Conservation (phyloP, 805 yeast genomes). For the Wickerhamomyces silvicola region DNA sequence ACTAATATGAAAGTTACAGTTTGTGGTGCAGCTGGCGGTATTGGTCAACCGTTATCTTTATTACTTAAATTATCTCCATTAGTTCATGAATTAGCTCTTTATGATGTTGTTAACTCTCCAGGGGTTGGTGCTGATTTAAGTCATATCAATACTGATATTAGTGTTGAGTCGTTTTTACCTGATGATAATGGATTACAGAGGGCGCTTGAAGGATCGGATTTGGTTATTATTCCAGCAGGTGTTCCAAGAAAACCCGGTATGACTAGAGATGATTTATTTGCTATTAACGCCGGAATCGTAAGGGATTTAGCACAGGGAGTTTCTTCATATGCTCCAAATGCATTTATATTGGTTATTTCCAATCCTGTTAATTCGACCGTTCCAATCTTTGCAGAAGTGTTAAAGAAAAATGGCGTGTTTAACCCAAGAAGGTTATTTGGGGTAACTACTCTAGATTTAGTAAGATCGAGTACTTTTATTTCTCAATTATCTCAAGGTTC, state of each 20-base stretch:
- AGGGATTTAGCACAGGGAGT: conserved; percentile 67
- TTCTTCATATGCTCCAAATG: conserved; percentile 62
- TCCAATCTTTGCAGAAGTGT: conserved; percentile 76
- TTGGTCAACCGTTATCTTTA: conserved; percentile 65
- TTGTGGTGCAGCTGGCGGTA: conserved; percentile 83
- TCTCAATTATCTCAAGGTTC: conserved; percentile 14
- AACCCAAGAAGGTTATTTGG: conserved; percentile 75
- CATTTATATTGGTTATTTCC: conserved; percentile 61
- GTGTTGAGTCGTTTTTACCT: conserved; percentile 57
- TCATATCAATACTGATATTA: conserved; percentile 71
- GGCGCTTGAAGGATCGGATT: conserved; percentile 75
- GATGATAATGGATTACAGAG: conserved; percentile 57
- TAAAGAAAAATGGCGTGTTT: conserved; percentile 65
- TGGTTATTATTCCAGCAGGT: conserved; percentile 86
- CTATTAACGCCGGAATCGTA: conserved; percentile 77
- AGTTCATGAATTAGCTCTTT: conserved; percentile 62
- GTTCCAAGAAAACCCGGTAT: conserved; percentile 87
- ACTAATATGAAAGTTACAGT: conserved; percentile 70
- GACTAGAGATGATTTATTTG: conserved; percentile 82
- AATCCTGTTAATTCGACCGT: conserved; percentile 84
- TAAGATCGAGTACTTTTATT: conserved; percentile 61
- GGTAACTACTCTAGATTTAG: conserved; percentile 75
- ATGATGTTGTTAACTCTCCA: conserved; percentile 70
- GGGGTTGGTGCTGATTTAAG: conserved; percentile 80
- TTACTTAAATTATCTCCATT: conserved; percentile 65